Conservation (phyloP, 169 alveolate genomes). For the Perkinsus chesapeaki region DNA sequence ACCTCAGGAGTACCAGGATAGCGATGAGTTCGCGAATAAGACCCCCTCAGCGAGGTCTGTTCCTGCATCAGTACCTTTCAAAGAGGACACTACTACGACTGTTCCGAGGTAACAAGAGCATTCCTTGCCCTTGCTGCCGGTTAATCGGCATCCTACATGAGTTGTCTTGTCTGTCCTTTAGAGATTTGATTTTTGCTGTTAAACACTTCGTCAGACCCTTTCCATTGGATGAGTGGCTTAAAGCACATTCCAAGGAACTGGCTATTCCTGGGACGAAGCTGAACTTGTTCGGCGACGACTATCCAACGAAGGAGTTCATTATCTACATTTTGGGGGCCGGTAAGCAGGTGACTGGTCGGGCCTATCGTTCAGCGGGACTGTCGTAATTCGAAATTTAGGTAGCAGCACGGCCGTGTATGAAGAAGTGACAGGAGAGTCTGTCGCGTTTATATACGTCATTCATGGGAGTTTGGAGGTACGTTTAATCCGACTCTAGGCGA, state of each 20-base stretch:
- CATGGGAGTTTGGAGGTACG: background rate
- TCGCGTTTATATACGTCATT: background rate
- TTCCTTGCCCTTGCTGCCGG: too few relatives aligned
- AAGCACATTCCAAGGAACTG: background rate
- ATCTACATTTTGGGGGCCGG: background rate
- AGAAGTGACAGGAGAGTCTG: background rate
- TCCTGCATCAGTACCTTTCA: background rate
- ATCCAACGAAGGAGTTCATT: slow-evolving; percentile 10
- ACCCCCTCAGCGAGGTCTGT: background rate
- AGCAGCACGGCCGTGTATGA: background rate
- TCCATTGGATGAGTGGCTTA: background rate
- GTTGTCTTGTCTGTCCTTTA: too few relatives aligned
- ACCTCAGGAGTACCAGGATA: background rate
- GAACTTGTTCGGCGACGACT: background rate
- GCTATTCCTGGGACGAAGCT: background rate
- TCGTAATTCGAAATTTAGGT: background rate
- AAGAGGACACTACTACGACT: background rate
- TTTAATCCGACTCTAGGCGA: background rate
- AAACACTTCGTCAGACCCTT: background rate
- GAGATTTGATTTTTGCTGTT: too few relatives aligned
- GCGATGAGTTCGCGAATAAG: background rate
- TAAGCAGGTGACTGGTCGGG: background rate
- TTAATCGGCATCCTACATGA: too few relatives aligned
- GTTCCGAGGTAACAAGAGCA: background rate
- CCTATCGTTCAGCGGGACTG: background rate